phyloP scores from a whole-genome alignment of 2,329 filamentous ascomycete genomes.

The Stachybotrys echinatus region DNA sequence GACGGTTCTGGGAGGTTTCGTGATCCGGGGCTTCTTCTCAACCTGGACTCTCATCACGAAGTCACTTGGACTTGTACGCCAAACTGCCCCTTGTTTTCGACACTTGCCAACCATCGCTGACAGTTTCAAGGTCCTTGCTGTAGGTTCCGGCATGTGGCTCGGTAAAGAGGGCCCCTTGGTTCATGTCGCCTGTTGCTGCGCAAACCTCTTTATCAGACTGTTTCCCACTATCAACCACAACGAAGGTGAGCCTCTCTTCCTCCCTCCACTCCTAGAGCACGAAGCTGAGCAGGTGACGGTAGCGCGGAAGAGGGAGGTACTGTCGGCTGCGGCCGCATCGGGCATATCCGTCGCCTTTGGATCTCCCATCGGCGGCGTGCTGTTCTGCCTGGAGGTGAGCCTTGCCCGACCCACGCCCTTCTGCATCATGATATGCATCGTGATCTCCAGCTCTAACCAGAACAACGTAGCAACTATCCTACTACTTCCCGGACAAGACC shows the following conservation, averaged over 20 bases:
- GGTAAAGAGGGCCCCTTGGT: constrained; percentile 95
- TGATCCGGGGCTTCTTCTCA: constrained; percentile 83
- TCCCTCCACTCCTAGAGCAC: neutral
- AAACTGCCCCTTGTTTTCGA: neutral
- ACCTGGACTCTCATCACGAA: constrained; percentile 87
- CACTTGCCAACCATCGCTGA: constrained; percentile 3
- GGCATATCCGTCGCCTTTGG: constrained; percentile 94
- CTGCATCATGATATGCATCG: constrained; percentile 1
- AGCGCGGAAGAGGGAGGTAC: constrained; percentile 88
- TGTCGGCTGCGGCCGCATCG: constrained; percentile 87
- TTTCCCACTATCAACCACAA: constrained; percentile 77
- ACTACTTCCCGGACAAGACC: constrained; percentile 97
- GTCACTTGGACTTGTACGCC: constrained; percentile 72
- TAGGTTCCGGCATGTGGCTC: constrained; percentile 92
- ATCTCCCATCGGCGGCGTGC: constrained; percentile 85
- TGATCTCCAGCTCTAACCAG: too few relatives aligned
- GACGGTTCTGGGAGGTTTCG: constrained; percentile 87
- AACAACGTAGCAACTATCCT: constrained; percentile 74
- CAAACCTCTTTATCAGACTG: constrained; percentile 87
- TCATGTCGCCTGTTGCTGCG: constrained; percentile 94
- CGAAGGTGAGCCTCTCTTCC: constrained; percentile 55
- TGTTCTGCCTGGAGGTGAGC: constrained; percentile 84
- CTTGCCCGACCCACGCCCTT: neutral
- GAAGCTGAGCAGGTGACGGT: constrained; percentile 1
- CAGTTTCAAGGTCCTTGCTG: constrained; percentile 67